Percentiles rank a stretch among this genome's conserved stretches.
These are phyloP conservation scores for Vitellaria paradoxa DNA, from an alignment of 179 eudicot genomes.

Conservation along the genomic window DNA sequence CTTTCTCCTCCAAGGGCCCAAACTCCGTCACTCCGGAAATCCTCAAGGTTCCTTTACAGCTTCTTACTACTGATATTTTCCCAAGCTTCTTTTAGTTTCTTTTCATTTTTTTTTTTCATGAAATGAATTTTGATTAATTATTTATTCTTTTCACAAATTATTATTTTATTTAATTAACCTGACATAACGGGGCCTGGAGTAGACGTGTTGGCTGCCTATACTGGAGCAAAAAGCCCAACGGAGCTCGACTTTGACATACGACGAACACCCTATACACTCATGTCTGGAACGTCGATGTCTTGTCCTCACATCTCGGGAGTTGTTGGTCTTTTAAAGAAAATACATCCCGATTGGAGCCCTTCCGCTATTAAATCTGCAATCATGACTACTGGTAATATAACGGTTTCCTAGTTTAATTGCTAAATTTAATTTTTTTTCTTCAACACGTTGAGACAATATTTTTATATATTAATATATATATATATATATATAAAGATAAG, in stretches of 20 bases:
- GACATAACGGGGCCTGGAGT: constrained; percentile 82
- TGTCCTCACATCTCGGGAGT: constrained; percentile 74
- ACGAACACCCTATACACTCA: constrained; percentile 20
- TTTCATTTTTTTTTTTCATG: neutral
- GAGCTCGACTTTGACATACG: constrained; percentile 29
- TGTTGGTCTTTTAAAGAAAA: constrained; percentile 58
- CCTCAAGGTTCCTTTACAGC: constrained; percentile 47
- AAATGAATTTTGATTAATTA: neutral
- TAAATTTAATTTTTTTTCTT: neutral
- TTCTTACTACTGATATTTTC: no score
- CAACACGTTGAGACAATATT: no score
- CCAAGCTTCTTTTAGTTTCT: neutral
- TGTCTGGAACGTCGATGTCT: constrained; percentile 80
- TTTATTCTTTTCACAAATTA: neutral
- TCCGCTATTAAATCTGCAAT: constrained; percentile 79
- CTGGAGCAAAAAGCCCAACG: constrained; percentile 36
- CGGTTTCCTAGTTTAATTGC: no score
- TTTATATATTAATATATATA: no score
- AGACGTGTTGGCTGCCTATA: constrained; percentile 56
- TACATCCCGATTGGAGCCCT: constrained; percentile 65
- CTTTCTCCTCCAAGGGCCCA: constrained; percentile 77
- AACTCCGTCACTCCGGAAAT: constrained; percentile 55
- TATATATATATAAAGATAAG: no score
- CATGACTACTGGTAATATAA: constrained; percentile 62
- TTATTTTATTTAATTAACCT: constrained; percentile 36